Conservation (phyloP, 257 asterid species). For the Asclepias syriaca region DNA sequence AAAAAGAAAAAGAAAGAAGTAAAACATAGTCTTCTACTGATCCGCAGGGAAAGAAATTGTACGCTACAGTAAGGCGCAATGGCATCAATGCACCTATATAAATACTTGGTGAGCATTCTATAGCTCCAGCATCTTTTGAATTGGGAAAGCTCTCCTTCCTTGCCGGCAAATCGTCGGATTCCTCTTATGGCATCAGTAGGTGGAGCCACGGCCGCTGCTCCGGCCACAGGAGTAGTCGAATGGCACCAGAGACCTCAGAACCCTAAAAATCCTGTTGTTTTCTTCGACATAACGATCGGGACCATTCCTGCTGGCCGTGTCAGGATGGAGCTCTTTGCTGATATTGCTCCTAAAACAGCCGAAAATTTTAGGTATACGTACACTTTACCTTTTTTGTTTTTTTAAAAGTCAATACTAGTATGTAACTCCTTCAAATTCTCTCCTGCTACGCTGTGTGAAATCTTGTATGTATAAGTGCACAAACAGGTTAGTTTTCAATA, state of each 20-base stretch:
- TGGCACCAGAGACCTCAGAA: conserved; percentile 96
- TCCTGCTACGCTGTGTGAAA: background rate
- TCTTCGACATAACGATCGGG: conserved; percentile 86
- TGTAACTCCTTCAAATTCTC: background rate
- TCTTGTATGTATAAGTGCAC: background rate
- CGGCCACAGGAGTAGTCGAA: conserved; percentile 41
- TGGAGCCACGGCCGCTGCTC: conserved; percentile 37
- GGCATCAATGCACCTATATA: no score
- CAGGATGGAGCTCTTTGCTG: conserved; percentile 98
- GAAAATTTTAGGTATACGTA: conserved; percentile 72
- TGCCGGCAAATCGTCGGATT: background rate
- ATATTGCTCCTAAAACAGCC: conserved; percentile 81
- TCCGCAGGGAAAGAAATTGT: no score
- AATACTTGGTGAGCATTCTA: background rate
- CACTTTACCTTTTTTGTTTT: background rate
- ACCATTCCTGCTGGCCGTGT: conserved; percentile 92
- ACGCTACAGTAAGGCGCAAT: no score
- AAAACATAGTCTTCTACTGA: no score
- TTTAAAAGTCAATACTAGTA: background rate
- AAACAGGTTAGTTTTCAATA: background rate
- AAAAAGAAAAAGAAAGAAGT: no score
- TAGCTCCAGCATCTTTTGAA: background rate
- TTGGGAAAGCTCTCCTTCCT: background rate
- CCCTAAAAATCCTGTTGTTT: conserved; percentile 86
- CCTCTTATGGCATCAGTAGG: conserved; percentile 24